These are phyloP conservation scores for Cladosporium colombiae DNA, from an alignment of 2,329 filamentous ascomycete genomes.

Conservation along the genomic window DNA sequence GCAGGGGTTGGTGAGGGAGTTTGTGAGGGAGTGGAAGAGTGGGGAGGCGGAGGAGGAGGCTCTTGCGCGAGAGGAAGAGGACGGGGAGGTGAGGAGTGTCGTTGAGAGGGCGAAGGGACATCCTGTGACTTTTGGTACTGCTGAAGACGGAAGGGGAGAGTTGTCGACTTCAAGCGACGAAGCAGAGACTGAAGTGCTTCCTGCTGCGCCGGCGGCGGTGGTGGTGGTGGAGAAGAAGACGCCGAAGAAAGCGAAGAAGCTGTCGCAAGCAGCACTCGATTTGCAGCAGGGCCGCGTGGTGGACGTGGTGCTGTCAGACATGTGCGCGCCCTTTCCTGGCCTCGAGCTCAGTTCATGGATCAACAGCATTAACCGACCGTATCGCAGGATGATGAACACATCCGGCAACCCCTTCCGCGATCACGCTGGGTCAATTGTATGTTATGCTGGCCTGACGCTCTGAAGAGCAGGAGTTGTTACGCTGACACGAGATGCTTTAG, in stretches of 20 bases:
- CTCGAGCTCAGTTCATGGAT: conserved; percentile 59
- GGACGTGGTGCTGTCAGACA: conserved; percentile 95
- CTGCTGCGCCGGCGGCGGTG: conserved; percentile 24
- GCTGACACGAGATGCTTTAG: conserved; percentile 49
- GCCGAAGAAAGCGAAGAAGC: conserved; percentile 27
- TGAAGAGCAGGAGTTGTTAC: neutral
- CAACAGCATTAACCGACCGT: conserved; percentile 92
- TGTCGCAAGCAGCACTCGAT: conserved; percentile 39
- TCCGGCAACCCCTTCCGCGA: conserved; percentile 84
- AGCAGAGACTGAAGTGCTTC: conserved; percentile 22
- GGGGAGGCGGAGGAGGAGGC: conserved; percentile 37
- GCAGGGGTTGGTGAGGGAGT: conserved; percentile 74
- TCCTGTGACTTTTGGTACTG: conserved; percentile 24
- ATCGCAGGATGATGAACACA: conserved; percentile 99
- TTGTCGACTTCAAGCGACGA: neutral
- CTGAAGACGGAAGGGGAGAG: neutral
- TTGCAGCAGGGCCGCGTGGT: conserved; percentile 61
- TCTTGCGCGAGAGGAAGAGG: conserved; percentile 26
- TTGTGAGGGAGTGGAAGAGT: conserved; percentile 58
- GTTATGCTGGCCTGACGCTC: conserved; percentile 34
- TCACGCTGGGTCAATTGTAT: conserved; percentile 91
- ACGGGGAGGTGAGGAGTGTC: conserved; percentile 56
- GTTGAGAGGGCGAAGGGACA: conserved; percentile 63
- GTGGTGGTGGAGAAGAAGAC: neutral
- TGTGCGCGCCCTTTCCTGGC: conserved; percentile 94